Conservation (phyloP, 257 asterid species). For the Lithospermum erythrorhizon region DNA sequence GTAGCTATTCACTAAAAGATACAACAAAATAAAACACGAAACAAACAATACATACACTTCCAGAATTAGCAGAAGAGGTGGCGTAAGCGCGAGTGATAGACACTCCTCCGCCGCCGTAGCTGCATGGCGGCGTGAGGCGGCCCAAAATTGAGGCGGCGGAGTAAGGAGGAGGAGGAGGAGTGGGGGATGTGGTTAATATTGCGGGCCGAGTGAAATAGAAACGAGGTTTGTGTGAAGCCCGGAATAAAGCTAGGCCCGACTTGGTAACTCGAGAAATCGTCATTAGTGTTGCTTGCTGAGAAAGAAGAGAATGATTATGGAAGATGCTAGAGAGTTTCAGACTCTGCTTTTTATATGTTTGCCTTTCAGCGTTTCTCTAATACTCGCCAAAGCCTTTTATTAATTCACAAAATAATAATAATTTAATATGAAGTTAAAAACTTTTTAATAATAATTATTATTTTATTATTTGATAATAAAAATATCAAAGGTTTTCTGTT, state of each 20-base stretch:
- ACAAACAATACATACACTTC: too few relatives aligned
- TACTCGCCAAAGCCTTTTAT: too few relatives aligned
- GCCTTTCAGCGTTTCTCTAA: too few relatives aligned
- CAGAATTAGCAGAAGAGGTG: constrained; percentile 19
- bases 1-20: too few relatives aligned
- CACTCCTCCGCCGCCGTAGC: background rate
- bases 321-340: background rate
- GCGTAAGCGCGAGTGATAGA: constrained; percentile 37
- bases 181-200: constrained; percentile 14
- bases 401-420: too few relatives aligned
- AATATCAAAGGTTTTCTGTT: too few relatives aligned
- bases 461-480: too few relatives aligned
- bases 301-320: background rate
- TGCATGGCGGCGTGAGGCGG: constrained; percentile 3
- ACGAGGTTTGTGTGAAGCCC: constrained; percentile 19
- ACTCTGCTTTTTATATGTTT: too few relatives aligned
- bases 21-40: too few relatives aligned
- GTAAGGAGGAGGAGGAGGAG: constrained; percentile 10
- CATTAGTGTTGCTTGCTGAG: background rate
- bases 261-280: constrained; percentile 13
- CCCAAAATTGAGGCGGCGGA: background rate
- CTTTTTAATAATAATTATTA: too few relatives aligned
- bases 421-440: too few relatives aligned
- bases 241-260: constrained; percentile 33
- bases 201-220: background rate